phyloP scores from a whole-genome alignment of 352 stramenopile species.

The Elongisporangium undulatum region DNA sequence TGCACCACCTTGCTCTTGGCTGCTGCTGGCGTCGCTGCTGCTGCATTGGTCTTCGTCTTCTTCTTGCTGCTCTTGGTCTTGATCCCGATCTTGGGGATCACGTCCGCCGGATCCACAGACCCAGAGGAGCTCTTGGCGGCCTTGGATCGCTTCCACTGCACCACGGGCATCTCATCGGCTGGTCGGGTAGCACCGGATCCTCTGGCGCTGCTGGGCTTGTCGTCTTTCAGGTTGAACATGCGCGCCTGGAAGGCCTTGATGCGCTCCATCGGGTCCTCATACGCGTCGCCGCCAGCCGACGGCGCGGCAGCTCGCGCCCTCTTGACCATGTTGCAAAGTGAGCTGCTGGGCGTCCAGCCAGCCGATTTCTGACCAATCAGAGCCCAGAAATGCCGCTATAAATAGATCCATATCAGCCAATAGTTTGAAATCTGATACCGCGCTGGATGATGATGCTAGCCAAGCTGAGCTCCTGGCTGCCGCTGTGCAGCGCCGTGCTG shows the following conservation, averaged over 20 bases:
- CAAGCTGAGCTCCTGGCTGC: neutral
- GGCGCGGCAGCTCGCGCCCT: conserved; percentile 2
- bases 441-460: neutral
- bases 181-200: neutral
- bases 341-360: conserved; percentile 7
- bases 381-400: neutral
- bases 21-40: neutral
- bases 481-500: neutral
- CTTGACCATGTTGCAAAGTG: conserved; percentile 23
- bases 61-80: conserved; percentile 15
- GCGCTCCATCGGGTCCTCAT: conserved; percentile 31
- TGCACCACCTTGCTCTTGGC: conserved; percentile 13
- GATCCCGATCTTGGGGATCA: conserved; percentile 31
- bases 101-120: conserved; percentile 19
- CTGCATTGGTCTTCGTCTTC: conserved; percentile 11
- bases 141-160: conserved; percentile 33
- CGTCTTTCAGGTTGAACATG: conserved; percentile 50
- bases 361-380: conserved; percentile 21
- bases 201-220: conserved; percentile 7
- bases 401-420: neutral
- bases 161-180: conserved; percentile 16
- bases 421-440: neutral
- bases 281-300: conserved; percentile 6
- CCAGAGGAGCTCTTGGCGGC: conserved; percentile 13
- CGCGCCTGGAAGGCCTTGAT: conserved; percentile 41